phyloP scores from a whole-genome alignment of 768 basidiomycete species.

The Galerina sulciceps region DNA sequence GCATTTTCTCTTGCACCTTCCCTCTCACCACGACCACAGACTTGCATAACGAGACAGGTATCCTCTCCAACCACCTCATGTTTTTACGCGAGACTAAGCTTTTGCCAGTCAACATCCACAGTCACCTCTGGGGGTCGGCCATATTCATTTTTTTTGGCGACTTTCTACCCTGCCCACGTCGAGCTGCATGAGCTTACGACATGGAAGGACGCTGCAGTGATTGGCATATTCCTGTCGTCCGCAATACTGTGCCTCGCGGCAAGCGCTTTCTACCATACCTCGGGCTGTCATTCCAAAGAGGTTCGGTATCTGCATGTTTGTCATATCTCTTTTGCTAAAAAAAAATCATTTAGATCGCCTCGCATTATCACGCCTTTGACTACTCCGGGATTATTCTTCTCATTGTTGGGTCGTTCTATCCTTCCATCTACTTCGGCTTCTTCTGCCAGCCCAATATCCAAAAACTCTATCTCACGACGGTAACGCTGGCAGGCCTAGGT shows the following conservation, averaged over 20 bases:
- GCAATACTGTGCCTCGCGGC: slow-evolving; percentile 76
- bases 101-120: slow-evolving; percentile 80
- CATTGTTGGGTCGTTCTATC: slow-evolving; percentile 79
- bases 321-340: slow-evolving; percentile 17
- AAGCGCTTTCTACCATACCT: slow-evolving; percentile 76
- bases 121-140: slow-evolving; percentile 72
- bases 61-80: slow-evolving; percentile 14
- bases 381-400: slow-evolving; percentile 83
- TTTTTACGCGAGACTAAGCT: slow-evolving; percentile 14
- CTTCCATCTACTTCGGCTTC: slow-evolving; percentile 79
- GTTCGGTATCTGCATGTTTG: slow-evolving; percentile 42
- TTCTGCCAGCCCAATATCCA: slow-evolving; percentile 64
- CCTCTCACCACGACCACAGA: slow-evolving; percentile 44
- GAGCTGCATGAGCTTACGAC: slow-evolving; percentile 55
- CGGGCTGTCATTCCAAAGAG: slow-evolving; percentile 71
- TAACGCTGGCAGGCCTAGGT: slow-evolving; percentile 63
- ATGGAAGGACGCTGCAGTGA: slow-evolving; percentile 62
- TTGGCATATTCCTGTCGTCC: slow-evolving; percentile 68
- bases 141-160: slow-evolving; percentile 61
- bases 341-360: slow-evolving; percentile 48
- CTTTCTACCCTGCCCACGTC: slow-evolving; percentile 57
- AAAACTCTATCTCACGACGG: slow-evolving; percentile 55
- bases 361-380: slow-evolving; percentile 67
- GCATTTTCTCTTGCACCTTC: slow-evolving; percentile 13
- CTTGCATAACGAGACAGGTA: slow-evolving; percentile 80